Evolutionary conservation across 2,329 filamentous ascomycete species (phyloP), one percentile per base, ranked within the genome.

Genomic region (Aspergillus sp.): DNA sequence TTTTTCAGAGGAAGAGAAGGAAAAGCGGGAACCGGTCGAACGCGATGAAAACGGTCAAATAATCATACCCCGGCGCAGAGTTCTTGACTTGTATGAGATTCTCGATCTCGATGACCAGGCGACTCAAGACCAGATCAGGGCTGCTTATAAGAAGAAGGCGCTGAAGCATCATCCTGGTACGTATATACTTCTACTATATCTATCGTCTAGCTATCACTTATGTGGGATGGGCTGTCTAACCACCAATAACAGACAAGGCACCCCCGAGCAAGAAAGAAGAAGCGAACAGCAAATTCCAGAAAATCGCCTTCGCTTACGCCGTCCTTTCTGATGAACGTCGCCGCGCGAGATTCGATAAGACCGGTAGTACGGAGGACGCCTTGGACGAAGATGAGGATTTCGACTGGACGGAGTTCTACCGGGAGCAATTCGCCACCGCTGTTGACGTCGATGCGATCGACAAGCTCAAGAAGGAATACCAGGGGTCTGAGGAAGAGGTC

Each of bases 231-330:
- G 12, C 32, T 19, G 30, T 23, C 60, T 63, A 54, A 72, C 72
- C 23, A 70, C 54, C 12, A 36, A 17, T 21, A 32, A 51, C 25
- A 90, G 92, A 97, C 84, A 97, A 97, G 80, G 91, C 88, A 4
- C 67, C 86, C 15, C 81, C 85, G 1, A 83, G 87, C 21, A 80
- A 89, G 55, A 92, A 91, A 71, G 84, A 88, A 25, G 80, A 84
- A 45, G 94, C 95, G 2, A 89, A 97, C 69, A 82, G 84, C 62
- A 89, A 85, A 57, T 99, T 99, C 76, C 95, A 99, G 77, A 84
- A 90, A 68, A 88, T 99, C 68, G 94, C 94, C 23, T 94, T 97
- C 71, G 94, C 95, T 55, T 97, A 98, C 73, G 94, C 92, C 36
- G 86, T 99, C 53, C 90, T 99, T 38, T 97, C 91, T 32, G 91